Percentiles rank a stretch among this genome's conserved stretches.
Conservation (phyloP, 805 yeast genomes). For the Starmerella davenportii region DNA sequence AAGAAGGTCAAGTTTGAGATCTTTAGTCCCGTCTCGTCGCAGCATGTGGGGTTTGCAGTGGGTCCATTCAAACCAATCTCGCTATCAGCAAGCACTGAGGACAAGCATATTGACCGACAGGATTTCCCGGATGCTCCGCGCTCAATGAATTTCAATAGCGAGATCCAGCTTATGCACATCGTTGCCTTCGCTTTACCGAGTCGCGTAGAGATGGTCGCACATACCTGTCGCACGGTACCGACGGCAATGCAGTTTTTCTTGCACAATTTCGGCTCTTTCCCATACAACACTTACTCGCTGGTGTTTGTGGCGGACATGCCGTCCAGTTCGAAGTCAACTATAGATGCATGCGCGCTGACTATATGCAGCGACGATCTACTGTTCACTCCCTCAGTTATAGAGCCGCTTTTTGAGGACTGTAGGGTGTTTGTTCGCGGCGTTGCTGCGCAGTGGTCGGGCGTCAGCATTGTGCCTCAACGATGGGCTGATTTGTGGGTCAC, state of each 20-base stretch:
- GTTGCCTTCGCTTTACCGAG: slow-evolving; percentile 19
- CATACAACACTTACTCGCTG: slow-evolving; percentile 65
- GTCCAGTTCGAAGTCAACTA: slow-evolving; percentile 29
- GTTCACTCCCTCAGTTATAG: slow-evolving; percentile 58
- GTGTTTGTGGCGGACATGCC: slow-evolving; percentile 36
- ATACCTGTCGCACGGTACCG: slow-evolving; percentile 58
- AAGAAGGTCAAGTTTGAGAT: slow-evolving; percentile 57
- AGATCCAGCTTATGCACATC: slow-evolving; percentile 12
- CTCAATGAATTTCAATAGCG: slow-evolving; percentile 16
- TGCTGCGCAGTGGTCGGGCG: slow-evolving; percentile 85
- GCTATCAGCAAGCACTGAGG: slow-evolving; percentile 28
- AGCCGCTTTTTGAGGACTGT: slow-evolving; percentile 56
- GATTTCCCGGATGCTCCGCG: slow-evolving; percentile 7
- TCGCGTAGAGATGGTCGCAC: slow-evolving; percentile 29
- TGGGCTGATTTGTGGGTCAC: slow-evolving; percentile 80
- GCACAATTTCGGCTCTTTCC: slow-evolving; percentile 82
- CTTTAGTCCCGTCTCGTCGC: slow-evolving; percentile 77
- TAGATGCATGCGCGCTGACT: slow-evolving; percentile 60
- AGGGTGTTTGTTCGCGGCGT: slow-evolving; percentile 50
- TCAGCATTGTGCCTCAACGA: slow-evolving; percentile 65
- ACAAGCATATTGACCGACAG: slow-evolving; percentile 6
- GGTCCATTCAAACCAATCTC: slow-evolving; percentile 65
- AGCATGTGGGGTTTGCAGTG: slow-evolving; percentile 85
- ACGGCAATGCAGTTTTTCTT: slow-evolving; percentile 69
- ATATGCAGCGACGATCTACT: slow-evolving; percentile 42